Base-by-base conservation (phyloP, 2,329 filamentous ascomycete genomes). In the Parasarocladium wereldwijsianum region DNA sequence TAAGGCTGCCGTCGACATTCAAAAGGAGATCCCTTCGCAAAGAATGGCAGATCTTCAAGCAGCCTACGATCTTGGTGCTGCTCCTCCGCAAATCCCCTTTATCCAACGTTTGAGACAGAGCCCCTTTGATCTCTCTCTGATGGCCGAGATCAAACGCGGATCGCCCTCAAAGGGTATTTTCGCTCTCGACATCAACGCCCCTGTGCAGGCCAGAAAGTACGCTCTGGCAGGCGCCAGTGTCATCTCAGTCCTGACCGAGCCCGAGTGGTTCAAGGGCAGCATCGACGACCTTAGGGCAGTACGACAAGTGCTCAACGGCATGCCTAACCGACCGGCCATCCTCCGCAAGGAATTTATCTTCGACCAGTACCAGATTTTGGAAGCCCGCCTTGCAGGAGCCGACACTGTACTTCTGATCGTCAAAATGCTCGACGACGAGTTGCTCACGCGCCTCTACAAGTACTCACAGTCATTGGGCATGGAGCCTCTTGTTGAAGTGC, bases 241-340 rank as follows among this genome's bases (percentile, higher is more conserved):
- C 22, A 98, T 98, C 40, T 96, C 90, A 2, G 90, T 98, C n/a
- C 68, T 98, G 26, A 98, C 90, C 0, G 90, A 98, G 55, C 90
- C 92, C 1, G 81, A 96, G 47, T 98, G 90, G 90, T 98, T 98
- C 64, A 96, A 94, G 58, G 90, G 90, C 27, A 93, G 80, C 53
- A 86, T 98, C 36, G 87, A 98, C 34, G 90, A 98, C 49, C 60
- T 98, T 32, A 73, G 81, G 36, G 74, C 78, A 19, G 90, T 96
- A 17, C 74, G 90, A 25, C 81, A 87, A 52, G 85, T 82, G 28
- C 60, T 98, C n/a, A 73, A 85, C 43, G 78, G 80, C 9, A 85
- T 98, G 76, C 77, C 83, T 2, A 92, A 94, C 49, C 70, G 90
- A 31, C 92, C 90, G 3, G 92, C 87, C 2, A 70, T 98, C 9